Evolutionary conservation across 139 green algal species (phyloP).

Genomic region (Chlorella sp.): DNA sequence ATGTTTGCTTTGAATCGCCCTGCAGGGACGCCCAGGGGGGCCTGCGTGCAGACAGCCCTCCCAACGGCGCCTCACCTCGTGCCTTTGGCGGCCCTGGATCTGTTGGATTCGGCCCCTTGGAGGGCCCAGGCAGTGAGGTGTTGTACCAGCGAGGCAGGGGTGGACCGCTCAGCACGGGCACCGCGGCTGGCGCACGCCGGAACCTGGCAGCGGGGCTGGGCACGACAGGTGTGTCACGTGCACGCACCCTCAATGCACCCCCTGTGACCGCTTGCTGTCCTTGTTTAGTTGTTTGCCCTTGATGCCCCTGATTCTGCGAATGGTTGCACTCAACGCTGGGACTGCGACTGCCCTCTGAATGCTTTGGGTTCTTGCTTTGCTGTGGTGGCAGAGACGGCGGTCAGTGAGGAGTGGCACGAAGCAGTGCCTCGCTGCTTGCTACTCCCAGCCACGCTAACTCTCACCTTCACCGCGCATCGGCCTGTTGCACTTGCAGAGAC

Average conservation of each 20-base stretch:
- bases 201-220: conserved; percentile 20
- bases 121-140: not conserved
- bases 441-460: no score
- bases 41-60: not conserved
- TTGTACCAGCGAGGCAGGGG: not conserved
- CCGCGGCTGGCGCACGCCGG: not conserved
- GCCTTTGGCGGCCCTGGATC: not conserved
- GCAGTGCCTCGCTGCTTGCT: no score
- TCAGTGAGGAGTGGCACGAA: no score
- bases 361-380: not conserved
- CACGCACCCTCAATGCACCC: no score
- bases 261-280: no score
- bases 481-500: no score
- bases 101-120: not conserved
- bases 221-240: not conserved
- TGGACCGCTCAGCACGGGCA: not conserved
- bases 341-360: not conserved
- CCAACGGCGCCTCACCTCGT: conserved; percentile 1
- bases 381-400: no score
- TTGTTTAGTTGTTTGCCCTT: no score
- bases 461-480: no score
- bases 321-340: not conserved
- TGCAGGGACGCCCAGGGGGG: not conserved
- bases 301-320: no score
- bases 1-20: not conserved